These are phyloP conservation scores for Colletotrichum melonis DNA, from an alignment of 2,329 filamentous ascomycete species.

Conservation along the genomic window DNA sequence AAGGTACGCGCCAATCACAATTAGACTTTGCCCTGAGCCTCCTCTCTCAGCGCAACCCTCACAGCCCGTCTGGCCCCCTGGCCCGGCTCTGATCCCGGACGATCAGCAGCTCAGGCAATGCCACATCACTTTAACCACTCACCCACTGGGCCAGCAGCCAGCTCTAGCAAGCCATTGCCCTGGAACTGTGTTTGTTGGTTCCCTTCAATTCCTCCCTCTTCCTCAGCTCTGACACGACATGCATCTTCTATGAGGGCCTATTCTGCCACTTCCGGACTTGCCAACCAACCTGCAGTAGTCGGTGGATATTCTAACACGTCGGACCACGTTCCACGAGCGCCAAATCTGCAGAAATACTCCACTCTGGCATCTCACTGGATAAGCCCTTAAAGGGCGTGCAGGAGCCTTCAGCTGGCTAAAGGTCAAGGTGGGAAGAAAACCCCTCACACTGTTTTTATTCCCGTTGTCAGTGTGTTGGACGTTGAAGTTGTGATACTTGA, in stretches of 20 bases:
- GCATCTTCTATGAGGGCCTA: neutral
- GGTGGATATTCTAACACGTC: conserved; percentile 20
- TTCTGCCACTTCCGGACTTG: conserved; percentile 3
- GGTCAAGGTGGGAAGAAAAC: neutral
- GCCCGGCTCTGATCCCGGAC: conserved; percentile 36
- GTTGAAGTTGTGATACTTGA: neutral
- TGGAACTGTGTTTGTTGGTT: neutral
- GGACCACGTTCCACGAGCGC: conserved; percentile 1
- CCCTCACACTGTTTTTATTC: neutral
- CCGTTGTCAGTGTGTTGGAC: too few species aligned
- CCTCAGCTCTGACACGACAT: neutral
- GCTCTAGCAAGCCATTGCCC: neutral
- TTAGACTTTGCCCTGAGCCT: neutral
- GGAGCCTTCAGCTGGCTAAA: neutral
- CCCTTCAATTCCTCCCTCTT: neutral
- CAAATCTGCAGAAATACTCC: conserved; percentile 17
- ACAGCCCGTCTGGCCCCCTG: conserved; percentile 16
- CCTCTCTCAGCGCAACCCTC: conserved; percentile 25
- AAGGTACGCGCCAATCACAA: conserved; percentile 35
- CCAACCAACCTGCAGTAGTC: conserved; percentile 31
- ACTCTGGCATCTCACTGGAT: neutral
- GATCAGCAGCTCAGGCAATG: conserved; percentile 35
- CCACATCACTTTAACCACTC: conserved; percentile 19
- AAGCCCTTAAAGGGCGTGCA: conserved; percentile 17
- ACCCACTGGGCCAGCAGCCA: neutral